Evolutionary conservation across 2,329 filamentous ascomycete genomes (phyloP), one percentile per base, ranked within the genome.

Genomic region (Aspergillus phoenicis): DNA sequence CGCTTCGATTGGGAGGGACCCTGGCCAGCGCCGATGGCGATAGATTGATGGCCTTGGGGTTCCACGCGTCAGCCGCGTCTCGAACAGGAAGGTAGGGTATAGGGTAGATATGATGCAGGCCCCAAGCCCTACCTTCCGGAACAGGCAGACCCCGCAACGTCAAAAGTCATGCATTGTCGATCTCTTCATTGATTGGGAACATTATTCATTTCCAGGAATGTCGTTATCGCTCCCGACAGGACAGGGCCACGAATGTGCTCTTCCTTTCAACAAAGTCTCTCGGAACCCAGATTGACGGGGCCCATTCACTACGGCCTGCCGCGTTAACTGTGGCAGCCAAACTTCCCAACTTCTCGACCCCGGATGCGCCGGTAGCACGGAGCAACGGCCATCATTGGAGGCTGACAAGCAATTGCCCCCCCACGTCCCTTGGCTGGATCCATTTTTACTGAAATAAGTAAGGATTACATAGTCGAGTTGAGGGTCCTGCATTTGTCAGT

Each of bases 81-180:
- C 33, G 7, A 68, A 69, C 15, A 0, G 70, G 72, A 63, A 71
- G 8, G 30, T 71, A 74, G 71, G 73, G 70, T 58, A 64, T 68
- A 68, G 70, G 71, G 71, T 30, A 65, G 10, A 22, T 2, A 1
- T n/a, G 0, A 0, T 17, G 1, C 3, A 7, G 48, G 20, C 61
- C 65, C 68, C 62, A 33, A 54, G 62, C 68, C 68, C 68, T 70
- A 61, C 4, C 5, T 67, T 60, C 65, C 61, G 8, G 10, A 63
- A 53, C 1, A 1, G 41, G 54, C 36, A n/a, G 17, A 30, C 53
- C 59, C 63, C 57, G 52, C 58, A 41, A 26, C 38, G 36, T 22
- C n/a, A n/a, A n/a, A n/a, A 13, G 11, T 28, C 28, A 41, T 55
- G 52, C 52, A 55, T 15, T 15, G 52, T 55, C 52, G 52, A 55